phyloP scores from a whole-genome alignment of 2,329 filamentous ascomycete species.

The Waltergamsia citrina region DNA sequence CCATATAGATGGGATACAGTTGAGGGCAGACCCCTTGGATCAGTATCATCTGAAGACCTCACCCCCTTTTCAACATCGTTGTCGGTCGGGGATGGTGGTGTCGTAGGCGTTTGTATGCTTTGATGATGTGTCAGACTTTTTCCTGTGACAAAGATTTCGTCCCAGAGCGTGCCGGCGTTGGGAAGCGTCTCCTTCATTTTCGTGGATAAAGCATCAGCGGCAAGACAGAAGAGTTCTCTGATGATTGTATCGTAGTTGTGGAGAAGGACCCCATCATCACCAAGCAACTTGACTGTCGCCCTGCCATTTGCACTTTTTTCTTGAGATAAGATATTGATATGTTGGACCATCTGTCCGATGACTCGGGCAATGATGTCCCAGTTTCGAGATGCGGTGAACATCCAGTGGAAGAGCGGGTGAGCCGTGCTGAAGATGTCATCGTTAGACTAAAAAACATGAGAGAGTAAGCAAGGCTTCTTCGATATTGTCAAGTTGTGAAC shows the following conservation, averaged over 20 bases:
- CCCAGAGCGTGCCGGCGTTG: conserved; percentile 61
- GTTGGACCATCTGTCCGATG: too few species aligned
- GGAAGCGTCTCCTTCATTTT: conserved; percentile 54
- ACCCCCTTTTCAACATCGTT: conserved; percentile 31
- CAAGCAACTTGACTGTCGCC: conserved; percentile 33
- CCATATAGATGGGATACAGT: too few species aligned
- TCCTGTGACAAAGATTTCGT: conserved; percentile 64
- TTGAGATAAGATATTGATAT: conserved; percentile 38
- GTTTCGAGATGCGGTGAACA: conserved; percentile 70
- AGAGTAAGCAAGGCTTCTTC: not conserved
- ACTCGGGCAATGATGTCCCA: too few species aligned
- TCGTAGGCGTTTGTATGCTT: too few species aligned
- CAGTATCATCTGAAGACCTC: conserved; percentile 13
- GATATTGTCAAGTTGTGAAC: conserved; percentile 4
- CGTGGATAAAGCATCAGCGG: conserved; percentile 64
- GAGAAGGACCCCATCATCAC: conserved; percentile 47
- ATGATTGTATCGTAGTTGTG: conserved; percentile 68
- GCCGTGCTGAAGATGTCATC: conserved; percentile 67
- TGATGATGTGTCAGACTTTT: too few species aligned
- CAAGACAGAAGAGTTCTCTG: conserved; percentile 74
- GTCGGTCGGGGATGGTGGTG: too few species aligned
- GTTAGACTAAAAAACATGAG: conserved; percentile 23
- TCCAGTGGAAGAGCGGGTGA: conserved; percentile 80
- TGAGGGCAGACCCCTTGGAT: too few species aligned
- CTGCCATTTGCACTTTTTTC: not conserved